Percentiles rank a stretch among this genome's conserved stretches.
Conservation (phyloP, 192 early-diverging fungal species). For the Funneliformis mosseae region DNA sequence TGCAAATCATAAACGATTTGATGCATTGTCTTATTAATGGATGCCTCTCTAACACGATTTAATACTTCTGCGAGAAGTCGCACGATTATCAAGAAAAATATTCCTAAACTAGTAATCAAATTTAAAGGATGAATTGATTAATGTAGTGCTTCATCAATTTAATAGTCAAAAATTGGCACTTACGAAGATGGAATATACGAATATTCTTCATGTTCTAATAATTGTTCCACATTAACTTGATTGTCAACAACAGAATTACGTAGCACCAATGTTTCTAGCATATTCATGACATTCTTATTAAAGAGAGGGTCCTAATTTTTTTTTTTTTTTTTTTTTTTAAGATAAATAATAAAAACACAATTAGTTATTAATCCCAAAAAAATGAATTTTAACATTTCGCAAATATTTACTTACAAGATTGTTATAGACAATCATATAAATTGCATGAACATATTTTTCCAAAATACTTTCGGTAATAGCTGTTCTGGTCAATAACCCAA, state of each 20-base stretch:
- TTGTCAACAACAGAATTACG: constrained; percentile 36
- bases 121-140: background rate
- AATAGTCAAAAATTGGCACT: constrained; percentile 3
- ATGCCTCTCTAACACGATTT: constrained; percentile 41
- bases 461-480: constrained; percentile 39
- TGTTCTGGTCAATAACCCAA: constrained; percentile 36
- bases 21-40: constrained; percentile 13
- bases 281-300: constrained; percentile 3
- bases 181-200: constrained; percentile 21
- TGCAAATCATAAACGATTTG: background rate
- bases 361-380: background rate
- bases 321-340: constrained; percentile 4
- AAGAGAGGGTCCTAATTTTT: constrained; percentile 36
- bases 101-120: background rate
- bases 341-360: background rate
- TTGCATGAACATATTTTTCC: constrained; percentile 35
- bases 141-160: background rate
- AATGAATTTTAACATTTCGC: background rate
- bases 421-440: constrained; percentile 40
- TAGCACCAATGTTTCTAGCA: constrained; percentile 32
- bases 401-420: constrained; percentile 11
- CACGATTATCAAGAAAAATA: constrained; percentile 39
- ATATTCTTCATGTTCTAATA: constrained; percentile 2
- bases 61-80: constrained; percentile 32
- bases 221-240: background rate